Evolutionary conservation across 2,329 filamentous ascomycete species (phyloP).

Genomic region (Corinectria fuckeliana): DNA sequence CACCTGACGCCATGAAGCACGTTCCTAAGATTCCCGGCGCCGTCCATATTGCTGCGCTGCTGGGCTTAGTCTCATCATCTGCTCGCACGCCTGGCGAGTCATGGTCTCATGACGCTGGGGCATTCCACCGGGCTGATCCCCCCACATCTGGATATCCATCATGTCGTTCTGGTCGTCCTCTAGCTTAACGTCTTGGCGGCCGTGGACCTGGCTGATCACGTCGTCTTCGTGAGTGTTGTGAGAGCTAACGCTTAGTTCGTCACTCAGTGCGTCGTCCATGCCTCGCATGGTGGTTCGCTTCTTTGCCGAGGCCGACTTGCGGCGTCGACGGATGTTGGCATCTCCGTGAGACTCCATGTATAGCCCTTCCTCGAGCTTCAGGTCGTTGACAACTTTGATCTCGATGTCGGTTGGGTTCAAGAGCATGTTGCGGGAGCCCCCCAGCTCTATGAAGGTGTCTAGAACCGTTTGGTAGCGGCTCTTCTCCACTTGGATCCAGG

Average conservation of each 20-base stretch:
- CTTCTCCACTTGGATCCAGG: conserved; percentile 50
- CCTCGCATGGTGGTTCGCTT: conserved; percentile 36
- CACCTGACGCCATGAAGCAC: conserved; percentile 15
- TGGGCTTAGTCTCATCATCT: conserved; percentile 32
- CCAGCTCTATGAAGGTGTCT: conserved; percentile 55
- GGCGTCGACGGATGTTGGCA: conserved; percentile 47
- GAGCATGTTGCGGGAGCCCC: conserved; percentile 55
- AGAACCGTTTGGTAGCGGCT: conserved; percentile 52
- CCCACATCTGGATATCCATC: conserved; percentile 41
- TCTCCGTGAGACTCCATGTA: conserved; percentile 49
- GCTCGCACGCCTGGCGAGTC: conserved; percentile 18
- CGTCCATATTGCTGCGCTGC: conserved; percentile 29
- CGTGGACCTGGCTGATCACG: conserved; percentile 44
- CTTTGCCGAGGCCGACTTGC: conserved; percentile 45
- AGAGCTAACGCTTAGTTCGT: conserved; percentile 48
- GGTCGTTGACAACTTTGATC: conserved; percentile 55
- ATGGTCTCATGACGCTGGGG: conserved; percentile 30
- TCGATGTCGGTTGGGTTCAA: conserved; percentile 59
- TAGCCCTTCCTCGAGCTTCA: conserved; percentile 47
- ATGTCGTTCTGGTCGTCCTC: conserved; percentile 39
- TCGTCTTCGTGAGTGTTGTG: conserved; percentile 46
- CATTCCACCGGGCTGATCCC: conserved; percentile 33
- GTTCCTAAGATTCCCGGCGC: conserved; percentile 28
- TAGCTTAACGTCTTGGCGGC: conserved; percentile 32
- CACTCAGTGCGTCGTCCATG: conserved; percentile 39